Percentiles rank a stretch among this genome's conserved stretches.
phyloP scores from a whole-genome alignment of 176 grass and related monocot species.

The Miscanthus lutarioriparius region DNA sequence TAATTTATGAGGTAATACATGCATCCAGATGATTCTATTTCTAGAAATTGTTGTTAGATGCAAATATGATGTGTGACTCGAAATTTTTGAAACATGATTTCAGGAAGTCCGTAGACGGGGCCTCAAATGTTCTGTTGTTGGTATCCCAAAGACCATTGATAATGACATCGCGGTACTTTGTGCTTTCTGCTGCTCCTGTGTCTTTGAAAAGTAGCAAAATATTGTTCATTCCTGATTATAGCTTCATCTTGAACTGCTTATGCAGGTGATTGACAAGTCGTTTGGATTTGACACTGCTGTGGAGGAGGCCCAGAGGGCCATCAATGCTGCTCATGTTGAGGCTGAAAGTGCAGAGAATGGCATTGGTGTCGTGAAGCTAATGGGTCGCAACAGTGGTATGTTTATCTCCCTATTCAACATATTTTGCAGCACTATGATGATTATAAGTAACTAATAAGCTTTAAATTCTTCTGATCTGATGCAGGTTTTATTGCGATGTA shows the following conservation, averaged over 20 bases:
- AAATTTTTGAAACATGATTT: slow-evolving; percentile 35
- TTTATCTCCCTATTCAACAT: slow-evolving; percentile 12
- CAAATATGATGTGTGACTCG: slow-evolving; percentile 1
- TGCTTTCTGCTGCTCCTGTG: slow-evolving; percentile 11
- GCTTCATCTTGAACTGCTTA: slow-evolving; percentile 12
- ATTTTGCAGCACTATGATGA: slow-evolving; percentile 1
- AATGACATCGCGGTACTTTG: slow-evolving; percentile 90
- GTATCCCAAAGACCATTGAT: slow-evolving; percentile 94
- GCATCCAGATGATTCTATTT: not conserved
- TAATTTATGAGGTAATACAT: slow-evolving; percentile 78
- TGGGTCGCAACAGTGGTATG: slow-evolving; percentile 96
- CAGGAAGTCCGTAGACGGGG: slow-evolving; percentile 86
- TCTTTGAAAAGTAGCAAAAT: not conserved
- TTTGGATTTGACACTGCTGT: slow-evolving; percentile 98
- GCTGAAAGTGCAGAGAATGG: slow-evolving; percentile 93
- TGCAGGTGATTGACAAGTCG: slow-evolving; percentile 95
- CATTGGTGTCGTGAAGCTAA: slow-evolving; percentile 92
- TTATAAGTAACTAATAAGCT: slow-evolving; percentile 23
- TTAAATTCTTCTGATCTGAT: slow-evolving; percentile 19
- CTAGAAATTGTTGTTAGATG: not conserved
- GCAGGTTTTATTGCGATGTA: slow-evolving; percentile 97
- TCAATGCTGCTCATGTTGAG: slow-evolving; percentile 94
- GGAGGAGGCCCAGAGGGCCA: slow-evolving; percentile 93
- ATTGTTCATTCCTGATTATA: not conserved
- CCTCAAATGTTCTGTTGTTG: slow-evolving; percentile 82